Conservation (phyloP, 176 grass and related monocot genomes). For the Lolium rigidum region DNA sequence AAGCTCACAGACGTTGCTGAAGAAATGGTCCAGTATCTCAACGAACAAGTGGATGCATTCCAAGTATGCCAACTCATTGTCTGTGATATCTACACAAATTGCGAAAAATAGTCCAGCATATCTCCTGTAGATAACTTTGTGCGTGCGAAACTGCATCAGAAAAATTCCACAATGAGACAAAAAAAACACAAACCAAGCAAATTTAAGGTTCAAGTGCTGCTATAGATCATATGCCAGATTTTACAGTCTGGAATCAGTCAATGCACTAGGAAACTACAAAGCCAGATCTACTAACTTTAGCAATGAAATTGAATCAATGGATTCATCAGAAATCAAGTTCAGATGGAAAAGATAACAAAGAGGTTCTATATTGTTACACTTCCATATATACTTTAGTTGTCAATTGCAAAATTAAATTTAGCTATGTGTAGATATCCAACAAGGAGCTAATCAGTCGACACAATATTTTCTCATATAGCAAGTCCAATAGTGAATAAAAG, state of each 20-base stretch:
- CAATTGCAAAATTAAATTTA: neutral
- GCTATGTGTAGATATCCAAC: neutral
- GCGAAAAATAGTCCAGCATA: conserved; percentile 98
- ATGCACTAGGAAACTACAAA: neutral
- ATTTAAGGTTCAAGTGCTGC: neutral
- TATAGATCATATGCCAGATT: neutral
- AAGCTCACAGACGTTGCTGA: conserved; percentile 98
- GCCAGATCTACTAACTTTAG: neutral
- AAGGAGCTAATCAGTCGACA: neutral
- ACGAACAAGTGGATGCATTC: conserved; percentile 99
- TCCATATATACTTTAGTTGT: neutral
- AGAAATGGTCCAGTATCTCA: conserved; percentile 99
- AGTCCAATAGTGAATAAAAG: neutral
- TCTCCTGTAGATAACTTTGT: conserved; percentile 99
- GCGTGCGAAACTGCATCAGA: conserved; percentile 69
- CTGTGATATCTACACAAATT: conserved; percentile 97
- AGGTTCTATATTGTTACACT: neutral
- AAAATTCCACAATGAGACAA: neutral
- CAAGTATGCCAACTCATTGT: conserved; percentile 97
- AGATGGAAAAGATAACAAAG: neutral
- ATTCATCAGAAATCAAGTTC: neutral
- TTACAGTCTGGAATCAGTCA: neutral
- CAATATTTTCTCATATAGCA: neutral
- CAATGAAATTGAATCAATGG: neutral
- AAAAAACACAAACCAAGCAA: neutral